These are phyloP conservation scores for Aristolochia contorta DNA, from an alignment of 164 flowering plant species.

Conservation along the genomic window DNA sequence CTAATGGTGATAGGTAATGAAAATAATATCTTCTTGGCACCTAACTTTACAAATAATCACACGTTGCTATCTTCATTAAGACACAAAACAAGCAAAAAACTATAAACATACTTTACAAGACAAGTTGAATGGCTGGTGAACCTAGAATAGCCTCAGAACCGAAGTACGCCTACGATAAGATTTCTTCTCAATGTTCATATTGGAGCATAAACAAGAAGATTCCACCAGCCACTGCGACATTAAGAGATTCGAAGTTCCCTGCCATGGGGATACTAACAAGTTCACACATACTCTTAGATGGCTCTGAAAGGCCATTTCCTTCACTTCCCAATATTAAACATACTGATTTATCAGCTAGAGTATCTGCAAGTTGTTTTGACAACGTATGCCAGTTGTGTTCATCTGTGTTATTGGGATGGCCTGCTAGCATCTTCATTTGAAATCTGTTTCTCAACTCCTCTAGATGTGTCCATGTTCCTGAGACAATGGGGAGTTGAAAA, in stretches of 20 bases:
- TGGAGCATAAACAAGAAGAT: constrained; percentile 73
- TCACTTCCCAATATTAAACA: constrained; percentile 84
- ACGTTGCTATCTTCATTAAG: too few relatives aligned
- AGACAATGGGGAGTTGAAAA: constrained; percentile 82
- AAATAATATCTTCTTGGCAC: too few relatives aligned
- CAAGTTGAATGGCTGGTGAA: too few relatives aligned
- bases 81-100: too few relatives aligned
- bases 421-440: constrained; percentile 68
- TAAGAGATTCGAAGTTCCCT: constrained; percentile 77
- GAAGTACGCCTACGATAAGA: neutral
- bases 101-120: too few relatives aligned
- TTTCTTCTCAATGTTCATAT: constrained; percentile 13
- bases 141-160: too few relatives aligned
- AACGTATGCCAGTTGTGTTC: constrained; percentile 23
- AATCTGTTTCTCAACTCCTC: constrained; percentile 31
- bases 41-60: too few relatives aligned
- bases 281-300: constrained; percentile 43
- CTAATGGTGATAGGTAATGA: too few relatives aligned
- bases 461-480: constrained; percentile 63
- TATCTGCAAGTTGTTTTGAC: constrained; percentile 31
- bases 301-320: constrained; percentile 77
- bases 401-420: constrained; percentile 40
- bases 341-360: constrained; percentile 35
- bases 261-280: constrained; percentile 82
- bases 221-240: constrained; percentile 95